These are phyloP conservation scores for Tubosaeta brunneosetosa DNA, from an alignment of 768 basidiomycete species.

Conservation along the genomic window DNA sequence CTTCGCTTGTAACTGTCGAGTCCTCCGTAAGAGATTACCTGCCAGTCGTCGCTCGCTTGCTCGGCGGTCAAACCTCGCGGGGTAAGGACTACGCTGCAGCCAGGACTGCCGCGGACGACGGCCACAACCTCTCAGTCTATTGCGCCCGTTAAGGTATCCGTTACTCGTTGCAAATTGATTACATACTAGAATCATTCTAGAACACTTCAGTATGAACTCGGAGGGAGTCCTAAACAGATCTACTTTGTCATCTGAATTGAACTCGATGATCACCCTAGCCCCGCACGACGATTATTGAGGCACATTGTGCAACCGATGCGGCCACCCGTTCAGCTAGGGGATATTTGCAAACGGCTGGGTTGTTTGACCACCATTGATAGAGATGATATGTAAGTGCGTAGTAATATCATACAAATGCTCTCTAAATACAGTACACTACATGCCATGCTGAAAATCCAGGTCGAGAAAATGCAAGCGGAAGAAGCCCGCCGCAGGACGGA, in stretches of 20 bases:
- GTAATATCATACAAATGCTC: constrained; percentile 16
- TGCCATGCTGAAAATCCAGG: constrained; percentile 14
- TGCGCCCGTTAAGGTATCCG: neutral
- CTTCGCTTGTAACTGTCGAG: neutral
- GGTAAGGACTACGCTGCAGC: neutral
- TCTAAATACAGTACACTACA: constrained; percentile 18
- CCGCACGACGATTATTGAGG: neutral
- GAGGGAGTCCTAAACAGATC: neutral
- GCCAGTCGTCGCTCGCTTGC: neutral
- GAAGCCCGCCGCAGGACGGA: neutral
- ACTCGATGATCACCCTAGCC: neutral
- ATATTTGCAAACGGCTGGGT: too few species aligned
- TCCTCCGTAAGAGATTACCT: neutral
- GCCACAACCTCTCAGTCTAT: neutral
- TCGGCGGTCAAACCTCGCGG: neutral
- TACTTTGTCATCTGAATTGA: neutral
- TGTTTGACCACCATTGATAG: neutral
- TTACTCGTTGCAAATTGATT: neutral
- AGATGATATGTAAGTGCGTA: constrained; percentile 4
- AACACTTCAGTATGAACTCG: neutral
- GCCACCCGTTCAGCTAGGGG: neutral
- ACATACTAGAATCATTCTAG: neutral
- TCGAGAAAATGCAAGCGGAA: neutral
- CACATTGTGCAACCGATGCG: neutral
- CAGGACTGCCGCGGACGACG: neutral